Evolutionary conservation across 1,139 yeast genomes (phyloP).

Genomic region (Arxiozyma bovina): DNA sequence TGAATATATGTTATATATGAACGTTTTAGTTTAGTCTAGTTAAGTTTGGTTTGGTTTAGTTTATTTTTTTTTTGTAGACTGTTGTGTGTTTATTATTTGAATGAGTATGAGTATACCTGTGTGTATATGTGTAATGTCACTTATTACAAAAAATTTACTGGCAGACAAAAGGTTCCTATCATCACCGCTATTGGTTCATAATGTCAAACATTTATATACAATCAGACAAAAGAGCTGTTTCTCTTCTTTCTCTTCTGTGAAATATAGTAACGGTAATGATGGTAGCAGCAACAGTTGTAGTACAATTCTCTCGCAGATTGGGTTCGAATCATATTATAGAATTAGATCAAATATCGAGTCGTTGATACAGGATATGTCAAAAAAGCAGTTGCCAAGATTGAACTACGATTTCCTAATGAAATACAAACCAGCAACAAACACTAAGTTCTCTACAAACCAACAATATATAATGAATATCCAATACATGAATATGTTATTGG

Average conservation of each 20-base stretch:
- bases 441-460: slow-evolving; percentile 14
- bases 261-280: no score
- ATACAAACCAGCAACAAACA: slow-evolving; percentile 12
- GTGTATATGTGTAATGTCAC: no score
- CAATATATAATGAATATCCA: slow-evolving; percentile 29
- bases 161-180: no score
- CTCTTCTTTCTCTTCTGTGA: background rate
- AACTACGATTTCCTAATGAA: slow-evolving; percentile 21
- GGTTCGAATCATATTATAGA: slow-evolving; percentile 33
- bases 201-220: no score
- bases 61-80: no score
- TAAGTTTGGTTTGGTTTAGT: no score
- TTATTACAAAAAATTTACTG: no score
- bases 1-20: no score
- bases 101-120: background rate
- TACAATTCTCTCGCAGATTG: slow-evolving; percentile 27
- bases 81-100: no score
- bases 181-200: no score
- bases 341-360: slow-evolving; percentile 27
- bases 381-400: slow-evolving; percentile 22
- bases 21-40: no score
- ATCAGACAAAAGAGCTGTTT: no score
- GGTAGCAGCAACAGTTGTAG: background rate
- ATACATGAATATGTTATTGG: slow-evolving; percentile 39
- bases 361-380: slow-evolving; percentile 28